Evolutionary conservation across 1,139 yeast species (phyloP).

Genomic region (Eremothecium cymbalariae): DNA sequence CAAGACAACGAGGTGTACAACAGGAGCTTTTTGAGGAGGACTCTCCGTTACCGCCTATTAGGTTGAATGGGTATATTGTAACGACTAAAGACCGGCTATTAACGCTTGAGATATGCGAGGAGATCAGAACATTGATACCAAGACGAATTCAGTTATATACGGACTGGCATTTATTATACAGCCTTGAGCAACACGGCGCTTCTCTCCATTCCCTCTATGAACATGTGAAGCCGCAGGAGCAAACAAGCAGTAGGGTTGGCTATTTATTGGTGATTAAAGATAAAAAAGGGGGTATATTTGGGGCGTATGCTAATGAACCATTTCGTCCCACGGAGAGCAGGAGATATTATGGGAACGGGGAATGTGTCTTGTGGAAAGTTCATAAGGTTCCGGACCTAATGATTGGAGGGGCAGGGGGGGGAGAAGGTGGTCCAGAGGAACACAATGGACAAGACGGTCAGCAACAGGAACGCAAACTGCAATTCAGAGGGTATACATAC

Average conservation of each 20-base stretch:
- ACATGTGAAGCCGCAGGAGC: conserved; percentile 32
- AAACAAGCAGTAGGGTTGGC: conserved; percentile 40
- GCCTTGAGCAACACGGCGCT: conserved; percentile 87
- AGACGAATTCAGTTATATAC: conserved; percentile 67
- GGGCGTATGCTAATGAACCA: conserved; percentile 73
- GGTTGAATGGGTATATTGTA: conserved; percentile 47
- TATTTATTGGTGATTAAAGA: conserved; percentile 67
- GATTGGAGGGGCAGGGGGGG: conserved; percentile 9
- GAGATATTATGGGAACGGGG: conserved; percentile 88
- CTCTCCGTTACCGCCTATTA: conserved; percentile 41
- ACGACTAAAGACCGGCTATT: conserved; percentile 53
- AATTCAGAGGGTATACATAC: conserved; percentile 77
- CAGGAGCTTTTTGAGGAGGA: conserved; percentile 6
- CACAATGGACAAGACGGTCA: conserved; percentile 20
- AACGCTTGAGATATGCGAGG: conserved; percentile 55
- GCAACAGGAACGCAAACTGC: conserved; percentile 25
- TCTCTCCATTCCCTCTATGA: conserved; percentile 68
- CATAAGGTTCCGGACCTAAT: conserved; percentile 33
- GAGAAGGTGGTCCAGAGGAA: conserved; percentile 9
- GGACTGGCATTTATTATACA: conserved; percentile 71
- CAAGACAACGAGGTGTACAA: not conserved
- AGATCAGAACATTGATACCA: conserved; percentile 66
- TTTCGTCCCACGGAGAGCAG: conserved; percentile 61
- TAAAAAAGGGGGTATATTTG: conserved; percentile 56
- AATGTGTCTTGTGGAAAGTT: conserved; percentile 83